Percentiles rank a stretch among this genome's conserved stretches.
Conservation (phyloP, 257 asterid species). For the Voacanga thouarsii region DNA sequence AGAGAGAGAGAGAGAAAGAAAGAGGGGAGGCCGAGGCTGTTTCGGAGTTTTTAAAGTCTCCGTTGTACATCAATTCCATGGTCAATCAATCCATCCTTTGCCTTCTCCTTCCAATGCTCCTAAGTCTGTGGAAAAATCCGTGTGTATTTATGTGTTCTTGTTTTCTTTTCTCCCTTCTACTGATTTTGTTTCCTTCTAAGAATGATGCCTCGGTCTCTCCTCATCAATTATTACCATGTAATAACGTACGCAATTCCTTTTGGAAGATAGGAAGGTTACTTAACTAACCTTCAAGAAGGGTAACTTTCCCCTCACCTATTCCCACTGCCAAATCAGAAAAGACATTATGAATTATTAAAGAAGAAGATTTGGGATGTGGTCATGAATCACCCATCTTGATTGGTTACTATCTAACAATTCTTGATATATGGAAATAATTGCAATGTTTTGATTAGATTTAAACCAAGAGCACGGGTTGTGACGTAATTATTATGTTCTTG, state of each 20-base stretch:
- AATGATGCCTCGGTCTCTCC: not conserved
- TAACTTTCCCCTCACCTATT: no score
- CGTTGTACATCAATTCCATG: not conserved
- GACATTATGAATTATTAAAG: not conserved
- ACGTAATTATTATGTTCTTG: no score
- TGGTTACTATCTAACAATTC: no score
- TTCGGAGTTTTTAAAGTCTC: slow-evolving; percentile 45
- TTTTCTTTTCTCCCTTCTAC: not conserved
- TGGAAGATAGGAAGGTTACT: not conserved
- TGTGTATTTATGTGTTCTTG: not conserved
- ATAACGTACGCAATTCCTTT: not conserved
- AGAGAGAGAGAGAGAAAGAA: slow-evolving; percentile 1
- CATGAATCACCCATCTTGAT: no score
- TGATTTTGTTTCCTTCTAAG: not conserved
- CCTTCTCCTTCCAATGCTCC: slow-evolving; percentile 20
- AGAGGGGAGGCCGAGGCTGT: slow-evolving; percentile 24
- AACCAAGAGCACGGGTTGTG: no score
- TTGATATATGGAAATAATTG: no score
- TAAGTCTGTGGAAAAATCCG: slow-evolving; percentile 23
- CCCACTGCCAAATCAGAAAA: no score
- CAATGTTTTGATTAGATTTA: no score
- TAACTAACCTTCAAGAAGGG: not conserved
- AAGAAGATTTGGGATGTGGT: not conserved
- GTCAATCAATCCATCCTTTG: slow-evolving; percentile 18
- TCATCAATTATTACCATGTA: not conserved